These are phyloP conservation scores for Trichoderma gracile DNA, from an alignment of 2,329 filamentous ascomycete species.

Conservation along the genomic window DNA sequence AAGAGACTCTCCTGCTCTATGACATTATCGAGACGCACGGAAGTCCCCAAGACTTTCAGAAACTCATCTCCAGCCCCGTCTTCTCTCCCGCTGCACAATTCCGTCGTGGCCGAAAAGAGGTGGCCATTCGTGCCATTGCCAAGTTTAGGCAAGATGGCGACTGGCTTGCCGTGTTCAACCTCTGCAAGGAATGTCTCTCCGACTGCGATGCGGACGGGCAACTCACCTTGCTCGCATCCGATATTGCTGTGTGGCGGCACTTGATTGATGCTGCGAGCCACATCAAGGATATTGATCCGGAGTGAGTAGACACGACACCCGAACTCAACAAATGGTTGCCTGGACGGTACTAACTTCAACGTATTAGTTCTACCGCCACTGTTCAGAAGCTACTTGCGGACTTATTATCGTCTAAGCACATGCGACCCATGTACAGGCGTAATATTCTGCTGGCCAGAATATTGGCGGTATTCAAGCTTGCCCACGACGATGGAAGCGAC, in stretches of 20 bases:
- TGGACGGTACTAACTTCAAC: too few relatives aligned
- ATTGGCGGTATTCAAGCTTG: constrained; percentile 41
- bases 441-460: constrained; percentile 44
- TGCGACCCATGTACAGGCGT: constrained; percentile 44
- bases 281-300: constrained; percentile 36
- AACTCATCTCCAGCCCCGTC: constrained; percentile 42
- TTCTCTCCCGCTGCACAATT: constrained; percentile 49
- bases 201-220: constrained; percentile 41
- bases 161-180: constrained; percentile 46
- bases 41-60: constrained; percentile 44
- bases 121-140: constrained; percentile 45
- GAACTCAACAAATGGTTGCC: background rate
- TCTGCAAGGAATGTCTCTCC: constrained; percentile 48
- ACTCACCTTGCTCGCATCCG: constrained; percentile 48
- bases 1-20: constrained; percentile 54
- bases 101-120: constrained; percentile 48
- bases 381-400: constrained; percentile 38
- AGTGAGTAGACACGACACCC: constrained; percentile 35
- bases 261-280: constrained; percentile 44
- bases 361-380: constrained; percentile 30
- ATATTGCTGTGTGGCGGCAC: constrained; percentile 45
- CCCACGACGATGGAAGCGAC: constrained; percentile 35
- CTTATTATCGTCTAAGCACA: constrained; percentile 34
- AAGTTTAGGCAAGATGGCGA: constrained; percentile 42
- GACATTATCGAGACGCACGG: constrained; percentile 49